Base-by-base conservation (phyloP, 148 eudicot genomes). In the Rhododendron vialii region DNA sequence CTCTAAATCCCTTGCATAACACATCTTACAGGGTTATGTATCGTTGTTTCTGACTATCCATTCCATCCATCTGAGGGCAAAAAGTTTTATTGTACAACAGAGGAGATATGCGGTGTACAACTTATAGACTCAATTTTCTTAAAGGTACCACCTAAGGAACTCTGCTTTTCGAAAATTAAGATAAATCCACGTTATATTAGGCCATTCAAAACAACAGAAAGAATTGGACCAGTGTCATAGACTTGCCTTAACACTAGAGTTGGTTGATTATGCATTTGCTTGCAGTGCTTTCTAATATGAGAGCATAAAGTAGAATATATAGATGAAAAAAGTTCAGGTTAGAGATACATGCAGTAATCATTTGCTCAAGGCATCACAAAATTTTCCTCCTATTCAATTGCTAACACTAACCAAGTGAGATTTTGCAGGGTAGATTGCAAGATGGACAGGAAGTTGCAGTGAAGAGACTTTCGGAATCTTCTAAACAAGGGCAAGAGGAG, bases 401-500 rank as follows among this genome's bases (percentile, higher is more conserved):
- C 50, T 45, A n/a, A 51, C 10, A 61, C 79, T 50, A 63, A 28
- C 50, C 51, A 17, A 75, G 22, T 83, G 55, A 50, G 45, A 83
- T 83, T 86, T 24, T 4, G n/a, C 26, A 91, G 93, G 93, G 91
- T 7, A 90, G 82, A 84, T 71, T 91, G 78, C 59, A 7, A 9
- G 69, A 86, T 43, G 93, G 89, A 67, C 91, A 90, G 53, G 90
- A 88, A 85, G 55, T 91, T 59, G 91, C 90, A 53, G 90, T 87
- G 67, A 91, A 91, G 78, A 85, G 93, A 87, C 93, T 87, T 84
- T 88, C 91, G 47, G 50, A 87, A 48, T 55, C 85, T 50, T 89
- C 93, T 30, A 88, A 50, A 24, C 93, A 91, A 86, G 93, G 93
- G 48, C 17, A 71, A 12, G 90, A 89, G 77, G 91, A 89, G 87